Evolutionary conservation across 768 basidiomycete species (phyloP).

Genomic region (Rhodosporidiobolus odoratus): DNA sequence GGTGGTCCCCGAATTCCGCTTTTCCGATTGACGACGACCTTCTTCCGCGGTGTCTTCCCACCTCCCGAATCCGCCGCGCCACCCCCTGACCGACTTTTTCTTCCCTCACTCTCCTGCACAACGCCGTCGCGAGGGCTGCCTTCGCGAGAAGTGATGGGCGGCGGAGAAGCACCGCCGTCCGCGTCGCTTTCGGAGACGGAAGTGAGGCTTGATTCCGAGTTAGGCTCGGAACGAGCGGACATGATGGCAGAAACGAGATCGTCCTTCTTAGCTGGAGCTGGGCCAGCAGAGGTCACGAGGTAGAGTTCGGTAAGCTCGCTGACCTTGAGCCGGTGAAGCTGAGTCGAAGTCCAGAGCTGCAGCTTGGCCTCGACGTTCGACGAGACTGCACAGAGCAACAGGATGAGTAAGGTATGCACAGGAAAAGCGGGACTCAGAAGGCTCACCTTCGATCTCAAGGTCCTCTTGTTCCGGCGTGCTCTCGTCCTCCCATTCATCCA

Average conservation of each 20-base stretch:
- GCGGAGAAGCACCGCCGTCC: conserved; percentile 18
- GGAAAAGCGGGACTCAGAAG: background rate
- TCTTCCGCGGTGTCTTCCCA: conserved; percentile 3
- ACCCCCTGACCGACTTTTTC: too few species aligned
- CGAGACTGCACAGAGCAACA: background rate
- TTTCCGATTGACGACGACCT: background rate
- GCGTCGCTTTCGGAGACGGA: conserved; percentile 2
- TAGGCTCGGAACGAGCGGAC: background rate
- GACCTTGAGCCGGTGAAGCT: conserved; percentile 9
- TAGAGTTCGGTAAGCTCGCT: conserved; percentile 26
- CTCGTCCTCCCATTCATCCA: background rate
- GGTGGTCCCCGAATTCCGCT: conserved; percentile 8
- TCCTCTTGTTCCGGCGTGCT: conserved; percentile 1
- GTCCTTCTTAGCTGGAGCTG: conserved; percentile 4
- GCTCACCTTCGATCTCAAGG: background rate
- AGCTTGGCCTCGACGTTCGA: conserved; percentile 6
- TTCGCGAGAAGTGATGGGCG: conserved; percentile 23
- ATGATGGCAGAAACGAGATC: conserved; percentile 16
- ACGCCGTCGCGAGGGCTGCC: conserved; percentile 1
- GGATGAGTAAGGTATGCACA: background rate
- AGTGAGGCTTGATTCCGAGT: background rate
- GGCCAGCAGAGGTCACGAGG: background rate
- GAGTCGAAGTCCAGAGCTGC: background rate
- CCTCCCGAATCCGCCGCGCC: background rate
- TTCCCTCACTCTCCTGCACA: background rate